Conservation (phyloP, 2,329 filamentous ascomycete genomes). For the Cladophialophora chaetospira region DNA sequence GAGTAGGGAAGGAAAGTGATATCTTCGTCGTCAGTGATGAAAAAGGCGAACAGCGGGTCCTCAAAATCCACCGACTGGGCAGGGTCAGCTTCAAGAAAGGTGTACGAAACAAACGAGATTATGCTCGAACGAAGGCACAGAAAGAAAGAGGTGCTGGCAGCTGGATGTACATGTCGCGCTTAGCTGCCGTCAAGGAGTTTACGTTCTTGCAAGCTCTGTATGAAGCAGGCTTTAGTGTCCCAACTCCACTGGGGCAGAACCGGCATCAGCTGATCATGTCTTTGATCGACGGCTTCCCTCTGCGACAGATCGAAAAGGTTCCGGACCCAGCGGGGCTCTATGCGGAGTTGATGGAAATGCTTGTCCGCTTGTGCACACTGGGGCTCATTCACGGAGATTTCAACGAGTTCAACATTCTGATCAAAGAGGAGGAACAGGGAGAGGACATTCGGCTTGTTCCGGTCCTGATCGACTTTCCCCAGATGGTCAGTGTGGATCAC, state of each 20-base stretch:
- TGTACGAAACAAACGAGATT: slow-evolving; percentile 94
- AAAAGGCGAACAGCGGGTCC: slow-evolving; percentile 72
- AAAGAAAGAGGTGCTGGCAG: slow-evolving; percentile 63
- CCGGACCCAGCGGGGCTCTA: slow-evolving; percentile 85
- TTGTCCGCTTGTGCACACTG: slow-evolving; percentile 78
- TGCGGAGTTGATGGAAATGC: slow-evolving; percentile 83
- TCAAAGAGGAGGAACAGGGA: slow-evolving; percentile 67
- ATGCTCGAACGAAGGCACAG: slow-evolving; percentile 67
- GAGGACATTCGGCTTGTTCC: slow-evolving; percentile 60
- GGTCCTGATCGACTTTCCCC: slow-evolving; percentile 94
- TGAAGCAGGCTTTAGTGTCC: slow-evolving; percentile 85
- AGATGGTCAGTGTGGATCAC: slow-evolving; percentile 96
- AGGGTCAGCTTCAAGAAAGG: slow-evolving; percentile 89
- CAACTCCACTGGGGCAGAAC: slow-evolving; percentile 83
- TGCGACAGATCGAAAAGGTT: slow-evolving; percentile 83
- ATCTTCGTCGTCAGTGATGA: slow-evolving; percentile 90
- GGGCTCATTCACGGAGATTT: slow-evolving; percentile 97
- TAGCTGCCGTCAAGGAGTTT: slow-evolving; percentile 92
- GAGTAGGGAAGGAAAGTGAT: slow-evolving; percentile 96
- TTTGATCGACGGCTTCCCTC: slow-evolving; percentile 85
- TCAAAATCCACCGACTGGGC: slow-evolving; percentile 95
- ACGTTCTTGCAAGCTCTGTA: slow-evolving; percentile 88
- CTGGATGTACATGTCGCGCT: slow-evolving; percentile 96
- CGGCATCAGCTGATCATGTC: slow-evolving; percentile 97
- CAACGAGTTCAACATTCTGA: slow-evolving; percentile 98